Base-by-base conservation (phyloP, 2,329 filamentous ascomycete species). In the Monilinia fructicola region DNA sequence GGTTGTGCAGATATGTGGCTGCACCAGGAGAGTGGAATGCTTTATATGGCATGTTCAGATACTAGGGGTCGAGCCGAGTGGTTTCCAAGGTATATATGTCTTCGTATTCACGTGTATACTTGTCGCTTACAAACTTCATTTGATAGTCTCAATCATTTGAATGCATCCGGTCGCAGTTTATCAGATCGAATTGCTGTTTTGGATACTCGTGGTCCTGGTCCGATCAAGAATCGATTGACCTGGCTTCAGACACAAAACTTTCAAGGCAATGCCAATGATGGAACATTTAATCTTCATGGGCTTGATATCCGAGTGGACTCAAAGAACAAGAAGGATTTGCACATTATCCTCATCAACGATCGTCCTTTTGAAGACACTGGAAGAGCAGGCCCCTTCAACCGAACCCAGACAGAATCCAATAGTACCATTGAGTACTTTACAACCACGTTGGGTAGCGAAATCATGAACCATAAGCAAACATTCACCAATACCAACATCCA, bases 351-450 rank as follows among this genome's bases (percentile, higher is more conserved):
- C 50, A 70, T 78, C 64, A 79, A 78, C 54, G 73, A 76, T 40
- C 72, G 74, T 12, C 77, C 76, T 14, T 71, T 74, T 1, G 68
- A 75, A 48, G 73, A 78, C 54, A 55, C 69, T 6, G 59, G 59
- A 10, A 77, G 38, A 50, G 28, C 44, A 61, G 31, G n/a, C 10
- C 10, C 44, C 16, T 18, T 60, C 4, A 38, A 74, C 4, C 75
- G 75, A 40, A 68, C 72, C 21, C 60, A 71, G 12, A 69, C 77
- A 3, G 74, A 77, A 68, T 70, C 76, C 11, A 65, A 59, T 9
- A 77, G 77, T 11, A 75, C 73, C 14, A 72, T 79, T 40, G 78
- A 79, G 58, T 69, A 76, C 4, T 79, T 79, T 59, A 69, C 74
- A 28, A 73, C 77, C 1, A 69, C 68, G 38, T 58, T 69, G 10